Conservation (phyloP, 768 basidiomycete genomes). For the Cubamyces lactineus region DNA sequence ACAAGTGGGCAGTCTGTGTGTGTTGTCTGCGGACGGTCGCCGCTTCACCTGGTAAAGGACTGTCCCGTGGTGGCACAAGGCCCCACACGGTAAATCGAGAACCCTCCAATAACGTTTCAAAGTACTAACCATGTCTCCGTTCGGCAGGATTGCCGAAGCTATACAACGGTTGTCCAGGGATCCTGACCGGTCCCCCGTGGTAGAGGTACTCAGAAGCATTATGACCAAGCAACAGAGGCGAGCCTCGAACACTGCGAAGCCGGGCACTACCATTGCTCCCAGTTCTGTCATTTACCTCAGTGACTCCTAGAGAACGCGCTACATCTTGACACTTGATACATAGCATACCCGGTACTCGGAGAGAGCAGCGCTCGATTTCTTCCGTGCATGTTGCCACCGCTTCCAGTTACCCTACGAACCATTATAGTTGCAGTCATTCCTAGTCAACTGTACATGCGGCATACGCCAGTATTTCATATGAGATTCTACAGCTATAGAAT, state of each 20-base stretch:
- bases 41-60: constrained; percentile 51
- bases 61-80: constrained; percentile 62
- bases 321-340: no score
- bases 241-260: constrained; percentile 2
- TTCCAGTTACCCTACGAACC: no score
- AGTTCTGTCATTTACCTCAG: constrained; percentile 13
- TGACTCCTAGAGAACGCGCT: constrained; percentile 2
- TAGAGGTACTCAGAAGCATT: constrained; percentile 44
- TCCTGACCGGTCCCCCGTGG: constrained; percentile 39
- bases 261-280: neutral
- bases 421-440: neutral
- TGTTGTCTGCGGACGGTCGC: constrained; percentile 48
- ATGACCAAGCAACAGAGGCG: constrained; percentile 41
- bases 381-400: neutral
- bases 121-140: neutral
- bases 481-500: neutral
- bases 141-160: constrained; percentile 36
- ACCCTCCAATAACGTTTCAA: neutral
- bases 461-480: neutral
- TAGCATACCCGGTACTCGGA: neutral
- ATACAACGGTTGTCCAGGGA: constrained; percentile 49
- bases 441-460: constrained; percentile 13
- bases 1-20: constrained; percentile 41
- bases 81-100: constrained; percentile 49
- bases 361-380: neutral